Base-by-base conservation (phyloP, 2,329 filamentous ascomycete genomes). In the Microthyrium microscopicum region DNA sequence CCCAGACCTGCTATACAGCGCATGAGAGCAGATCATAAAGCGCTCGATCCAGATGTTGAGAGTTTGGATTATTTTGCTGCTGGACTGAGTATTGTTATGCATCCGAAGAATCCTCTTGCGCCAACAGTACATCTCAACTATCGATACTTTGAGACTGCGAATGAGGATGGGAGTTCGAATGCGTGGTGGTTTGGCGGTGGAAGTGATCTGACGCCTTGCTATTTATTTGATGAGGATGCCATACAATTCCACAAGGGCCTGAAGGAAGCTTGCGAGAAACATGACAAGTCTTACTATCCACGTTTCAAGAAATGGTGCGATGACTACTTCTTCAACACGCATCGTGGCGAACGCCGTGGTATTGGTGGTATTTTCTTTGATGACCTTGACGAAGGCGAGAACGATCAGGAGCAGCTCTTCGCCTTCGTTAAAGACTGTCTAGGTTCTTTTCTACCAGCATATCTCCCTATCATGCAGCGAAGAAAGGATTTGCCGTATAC, bases 101-200 rank as follows among this genome's bases (percentile, higher is more conserved):
- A 98, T 55, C 89, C 89, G 2, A 68, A 73, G 46, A 98, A 98
- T 57, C 89, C 89, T 30, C 92, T 93, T 77, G 87, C 87, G 5
- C 89, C 89, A 1, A 98, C 89, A 0, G 89, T 98, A 13, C 89
- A 98, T 55, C 68, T 98, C 45, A 98, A 98, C 64, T 95, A 95
- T 64, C 75, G 89, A 37, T 98, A 98, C 60, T 98, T 98, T 51
- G 89, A 98, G 62, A 98, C 89, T 2, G 79, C 81, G 39, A 79
- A 87, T 46, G 70, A 78, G 6, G 77, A 87, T 46, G 83, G 80
- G 27, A 78, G 66, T 43, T 76, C 66, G 33, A 83, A 87, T 42
- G 78, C 84, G 5, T 98, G 89, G 87, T 98, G 89, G 89, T 98
- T 93, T 48, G 89, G 89, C 42, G 89, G 89, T 32, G 89, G 89